Evolutionary conservation across 2,329 filamentous ascomycete species (phyloP), one percentile per base, ranked within the genome.

Genomic region (Cercospora sp.): DNA sequence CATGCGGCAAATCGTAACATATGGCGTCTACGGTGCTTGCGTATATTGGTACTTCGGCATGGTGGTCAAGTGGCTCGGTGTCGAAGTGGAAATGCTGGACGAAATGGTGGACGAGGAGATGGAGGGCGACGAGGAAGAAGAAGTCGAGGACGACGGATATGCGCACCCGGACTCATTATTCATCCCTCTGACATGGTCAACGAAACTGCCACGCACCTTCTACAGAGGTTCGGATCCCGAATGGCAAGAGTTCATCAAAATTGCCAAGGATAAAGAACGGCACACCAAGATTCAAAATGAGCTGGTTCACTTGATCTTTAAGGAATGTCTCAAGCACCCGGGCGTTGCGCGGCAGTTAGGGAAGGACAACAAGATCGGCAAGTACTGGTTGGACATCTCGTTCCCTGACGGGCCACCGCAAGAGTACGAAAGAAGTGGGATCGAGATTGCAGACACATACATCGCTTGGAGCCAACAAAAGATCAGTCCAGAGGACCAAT

Each of bases 201-300:
- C 76, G 60, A 77, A 80, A 66, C 73, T 79, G 65, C 80, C 79
- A 3, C 73, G 75, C 40, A 79, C 76, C 3, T 84, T 77, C 67
- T 86, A 84, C 76, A 82, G 79, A 72, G 82, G 81, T 26, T 82
- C 80, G n/a, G 84, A 86, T 77, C 83, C 84, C 3, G 84, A 86
- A 70, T 85, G 84, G 84, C 81, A 84, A 72, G 82, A 82, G 63
- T 86, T 84, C 65, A 75, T 80, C 57, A 81, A 80, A 61, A 71
- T 85, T 16, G 78, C 81, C 6, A 78, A 77, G n/a, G 81, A 86
- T 71, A 75, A 76, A 28, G 60, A 77, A 31, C 76, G 79, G 65
- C 75, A 80, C 18, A 74, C 78, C 45, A 79, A 77, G 51, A 79
- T 84, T 65, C 78, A 80, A 75, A 77, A 75, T 13, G 79, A 82